Conservation (phyloP, 2,329 filamentous ascomycete species). For the Colletotrichum sp. region DNA sequence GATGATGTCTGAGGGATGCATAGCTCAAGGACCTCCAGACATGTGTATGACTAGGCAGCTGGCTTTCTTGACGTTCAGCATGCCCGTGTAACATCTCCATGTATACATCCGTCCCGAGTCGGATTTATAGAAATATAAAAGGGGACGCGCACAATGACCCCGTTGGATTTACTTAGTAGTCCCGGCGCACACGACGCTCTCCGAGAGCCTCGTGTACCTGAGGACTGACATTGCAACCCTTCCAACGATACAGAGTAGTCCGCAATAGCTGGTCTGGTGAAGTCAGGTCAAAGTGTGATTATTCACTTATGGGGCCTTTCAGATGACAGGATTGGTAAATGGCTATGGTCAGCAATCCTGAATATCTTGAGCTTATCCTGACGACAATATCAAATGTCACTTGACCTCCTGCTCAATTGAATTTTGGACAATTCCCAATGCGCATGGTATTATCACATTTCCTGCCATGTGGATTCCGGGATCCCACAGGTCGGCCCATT, state of each 20-base stretch:
- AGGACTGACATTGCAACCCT: background rate
- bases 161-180: background rate
- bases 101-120: constrained; percentile 12
- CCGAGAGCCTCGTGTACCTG: background rate
- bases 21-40: background rate
- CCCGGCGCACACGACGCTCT: background rate
- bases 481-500: background rate
- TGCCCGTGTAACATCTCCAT: constrained; percentile 21
- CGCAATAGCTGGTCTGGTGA: background rate
- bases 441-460: background rate
- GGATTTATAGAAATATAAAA: constrained; percentile 12
- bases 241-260: background rate
- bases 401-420: background rate
- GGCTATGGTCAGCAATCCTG: background rate
- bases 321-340: background rate
- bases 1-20: background rate
- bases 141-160: background rate
- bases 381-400: background rate
- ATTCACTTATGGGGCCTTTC: background rate
- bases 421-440: background rate
- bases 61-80: background rate
- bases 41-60: constrained; percentile 17
- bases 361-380: background rate
- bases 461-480: background rate
- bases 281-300: background rate